These are phyloP conservation scores for Russula sp. DNA, from an alignment of 768 basidiomycete genomes.

Conservation along the genomic window DNA sequence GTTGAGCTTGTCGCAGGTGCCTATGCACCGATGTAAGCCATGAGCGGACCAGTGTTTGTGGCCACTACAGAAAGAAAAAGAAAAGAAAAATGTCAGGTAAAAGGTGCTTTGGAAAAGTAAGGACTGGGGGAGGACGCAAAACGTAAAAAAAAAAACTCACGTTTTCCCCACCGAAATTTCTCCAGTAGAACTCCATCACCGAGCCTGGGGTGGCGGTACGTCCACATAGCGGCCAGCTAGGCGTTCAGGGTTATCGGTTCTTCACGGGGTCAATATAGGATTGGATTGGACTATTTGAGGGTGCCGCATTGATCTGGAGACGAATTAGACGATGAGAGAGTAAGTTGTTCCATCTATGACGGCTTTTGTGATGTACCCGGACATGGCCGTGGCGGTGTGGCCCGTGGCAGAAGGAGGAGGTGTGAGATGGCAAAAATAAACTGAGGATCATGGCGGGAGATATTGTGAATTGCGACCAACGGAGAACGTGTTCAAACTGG, in stretches of 20 bases:
- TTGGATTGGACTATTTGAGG: constrained; percentile 37
- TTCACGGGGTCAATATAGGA: constrained; percentile 46
- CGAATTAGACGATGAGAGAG: constrained; percentile 20
- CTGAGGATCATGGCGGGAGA: background rate
- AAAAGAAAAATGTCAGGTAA: no score
- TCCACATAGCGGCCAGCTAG: constrained; percentile 45
- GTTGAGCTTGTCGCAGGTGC: no score
- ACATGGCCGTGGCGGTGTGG: constrained; percentile 24
- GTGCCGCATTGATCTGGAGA: no score
- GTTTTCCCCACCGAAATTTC: constrained; percentile 39
- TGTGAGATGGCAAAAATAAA: constrained; percentile 26
- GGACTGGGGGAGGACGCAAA: background rate
- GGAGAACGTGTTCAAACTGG: no score
- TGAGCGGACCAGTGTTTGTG: no score
- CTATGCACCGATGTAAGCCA: no score
- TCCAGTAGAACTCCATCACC: constrained; percentile 51
- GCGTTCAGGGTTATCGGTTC: constrained; percentile 49
- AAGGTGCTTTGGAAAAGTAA: constrained; percentile 37
- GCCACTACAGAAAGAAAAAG: no score
- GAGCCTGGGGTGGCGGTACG: constrained; percentile 58
- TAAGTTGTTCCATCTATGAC: constrained; percentile 27
- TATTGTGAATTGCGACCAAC: background rate
- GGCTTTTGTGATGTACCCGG: background rate
- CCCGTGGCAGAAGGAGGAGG: constrained; percentile 29
- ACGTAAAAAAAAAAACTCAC: constrained; percentile 27